These are phyloP conservation scores for Beta macrorhiza DNA, from an alignment of 179 eudicot species.

Conservation along the genomic window DNA sequence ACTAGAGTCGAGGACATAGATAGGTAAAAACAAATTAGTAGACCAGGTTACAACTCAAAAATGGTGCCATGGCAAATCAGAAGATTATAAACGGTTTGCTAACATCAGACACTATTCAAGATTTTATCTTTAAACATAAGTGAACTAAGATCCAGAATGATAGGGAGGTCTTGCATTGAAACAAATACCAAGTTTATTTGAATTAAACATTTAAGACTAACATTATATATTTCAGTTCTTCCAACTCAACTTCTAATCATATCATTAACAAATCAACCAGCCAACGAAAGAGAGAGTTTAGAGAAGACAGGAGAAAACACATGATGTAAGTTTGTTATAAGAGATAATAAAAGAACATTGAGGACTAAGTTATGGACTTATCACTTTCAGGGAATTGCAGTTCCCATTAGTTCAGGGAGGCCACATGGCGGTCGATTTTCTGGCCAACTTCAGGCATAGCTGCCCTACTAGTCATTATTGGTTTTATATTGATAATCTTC, in stretches of 20 bases:
- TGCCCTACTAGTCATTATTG: not conserved
- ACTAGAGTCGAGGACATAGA: not conserved
- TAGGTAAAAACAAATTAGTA: not conserved
- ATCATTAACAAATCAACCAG: not conserved
- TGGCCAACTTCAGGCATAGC: not conserved
- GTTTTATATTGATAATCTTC: not conserved
- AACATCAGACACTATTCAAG: not conserved
- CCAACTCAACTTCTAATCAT: not conserved
- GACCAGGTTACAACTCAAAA: not conserved
- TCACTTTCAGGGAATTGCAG: no score
- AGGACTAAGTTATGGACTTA: no score
- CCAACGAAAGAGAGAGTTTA: not conserved
- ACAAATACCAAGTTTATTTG: not conserved
- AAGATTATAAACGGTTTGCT: not conserved
- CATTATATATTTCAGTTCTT: not conserved
- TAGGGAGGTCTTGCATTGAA: not conserved
- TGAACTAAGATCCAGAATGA: not conserved
- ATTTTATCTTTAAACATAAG: not conserved
- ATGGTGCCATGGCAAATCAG: not conserved
- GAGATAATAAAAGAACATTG: not conserved
- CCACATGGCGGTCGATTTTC: not conserved
- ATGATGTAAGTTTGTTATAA: not conserved
- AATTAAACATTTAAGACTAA: not conserved
- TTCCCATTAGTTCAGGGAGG: not conserved
- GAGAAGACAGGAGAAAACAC: not conserved